Conservation (phyloP, 371 early-diverging fungal species). For the Mucor irregularis region DNA sequence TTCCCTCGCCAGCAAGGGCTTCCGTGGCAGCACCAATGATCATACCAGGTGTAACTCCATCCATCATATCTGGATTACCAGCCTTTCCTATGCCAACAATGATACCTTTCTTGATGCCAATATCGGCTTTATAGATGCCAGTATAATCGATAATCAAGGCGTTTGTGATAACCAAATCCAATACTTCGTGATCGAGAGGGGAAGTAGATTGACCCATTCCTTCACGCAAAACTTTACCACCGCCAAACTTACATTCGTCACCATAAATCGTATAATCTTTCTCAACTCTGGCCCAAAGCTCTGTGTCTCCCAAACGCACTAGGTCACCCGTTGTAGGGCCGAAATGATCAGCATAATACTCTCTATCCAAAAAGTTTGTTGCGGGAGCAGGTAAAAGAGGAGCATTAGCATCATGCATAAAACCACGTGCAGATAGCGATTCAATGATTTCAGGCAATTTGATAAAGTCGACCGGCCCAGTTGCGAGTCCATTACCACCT, state of each 20-base stretch:
- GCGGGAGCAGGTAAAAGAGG: constrained; percentile 34
- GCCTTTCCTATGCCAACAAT: constrained; percentile 94
- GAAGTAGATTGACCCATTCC: constrained; percentile 92
- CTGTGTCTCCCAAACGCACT: constrained; percentile 86
- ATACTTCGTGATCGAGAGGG: constrained; percentile 59
- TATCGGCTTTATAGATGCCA: constrained; percentile 95
- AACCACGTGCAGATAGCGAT: constrained; percentile 47
- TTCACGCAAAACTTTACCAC: constrained; percentile 86
- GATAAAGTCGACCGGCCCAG: constrained; percentile 66
- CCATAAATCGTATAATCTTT: constrained; percentile 87
- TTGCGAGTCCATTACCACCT: constrained; percentile 84
- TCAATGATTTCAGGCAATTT: constrained; percentile 51
- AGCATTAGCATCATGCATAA: constrained; percentile 59
- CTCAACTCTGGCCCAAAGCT: constrained; percentile 86
- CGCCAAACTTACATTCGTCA: constrained; percentile 90
- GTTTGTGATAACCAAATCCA: constrained; percentile 94
- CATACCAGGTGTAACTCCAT: constrained; percentile 87
- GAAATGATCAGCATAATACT: constrained; percentile 83
- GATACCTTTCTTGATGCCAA: constrained; percentile 84
- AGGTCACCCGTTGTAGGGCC: constrained; percentile 93
- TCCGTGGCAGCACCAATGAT: constrained; percentile 89
- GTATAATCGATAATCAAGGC: constrained; percentile 89
- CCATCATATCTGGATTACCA: constrained; percentile 95
- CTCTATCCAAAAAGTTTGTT: constrained; percentile 68
- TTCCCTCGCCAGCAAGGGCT: constrained; percentile 89